Conservation (phyloP, 208 protist genomes). For the Trypanosoma melophagium region DNA sequence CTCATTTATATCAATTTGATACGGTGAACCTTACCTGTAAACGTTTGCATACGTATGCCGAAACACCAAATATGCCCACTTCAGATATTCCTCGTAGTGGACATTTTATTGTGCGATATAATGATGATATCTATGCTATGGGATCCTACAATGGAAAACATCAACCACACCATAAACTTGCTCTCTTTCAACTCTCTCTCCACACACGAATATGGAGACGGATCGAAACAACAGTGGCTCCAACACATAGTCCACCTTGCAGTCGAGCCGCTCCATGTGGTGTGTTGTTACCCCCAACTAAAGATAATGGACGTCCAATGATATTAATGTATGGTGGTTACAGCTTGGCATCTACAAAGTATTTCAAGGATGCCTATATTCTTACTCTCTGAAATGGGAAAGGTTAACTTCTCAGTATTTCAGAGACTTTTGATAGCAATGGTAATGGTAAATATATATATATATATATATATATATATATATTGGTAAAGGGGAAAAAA, state of each 20-base stretch:
- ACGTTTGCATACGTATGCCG: conserved; percentile 4
- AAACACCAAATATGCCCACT: neutral
- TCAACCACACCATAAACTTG: conserved; percentile 4
- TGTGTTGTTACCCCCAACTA: conserved; percentile 16
- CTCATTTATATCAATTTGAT: conserved; percentile 17
- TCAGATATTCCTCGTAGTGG: conserved; percentile 26
- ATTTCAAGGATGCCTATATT: conserved; percentile 24
- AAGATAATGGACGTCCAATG: conserved; percentile 10
- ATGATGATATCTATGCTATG: conserved; percentile 28
- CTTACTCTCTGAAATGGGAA: conserved; percentile 15
- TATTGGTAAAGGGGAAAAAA: too few species aligned
- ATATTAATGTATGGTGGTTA: conserved; percentile 29
- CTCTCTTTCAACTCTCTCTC: conserved; percentile 17
- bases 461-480: too few species aligned
- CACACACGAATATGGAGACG: conserved; percentile 17
- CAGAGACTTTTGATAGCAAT: too few species aligned
- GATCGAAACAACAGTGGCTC: conserved; percentile 22
- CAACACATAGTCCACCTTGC: conserved; percentile 1
- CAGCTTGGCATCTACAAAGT: conserved; percentile 4
- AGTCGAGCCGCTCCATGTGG: conserved; percentile 8
- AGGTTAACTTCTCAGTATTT: neutral
- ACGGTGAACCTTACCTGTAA: conserved; percentile 12
- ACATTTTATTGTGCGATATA: conserved; percentile 17
- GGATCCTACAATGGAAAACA: conserved; percentile 20
- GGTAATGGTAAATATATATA: neutral